Evolutionary conservation across 257 asterid species (phyloP), one percentile per base, ranked within the genome.

Genomic region (Solanum medicagineum): DNA sequence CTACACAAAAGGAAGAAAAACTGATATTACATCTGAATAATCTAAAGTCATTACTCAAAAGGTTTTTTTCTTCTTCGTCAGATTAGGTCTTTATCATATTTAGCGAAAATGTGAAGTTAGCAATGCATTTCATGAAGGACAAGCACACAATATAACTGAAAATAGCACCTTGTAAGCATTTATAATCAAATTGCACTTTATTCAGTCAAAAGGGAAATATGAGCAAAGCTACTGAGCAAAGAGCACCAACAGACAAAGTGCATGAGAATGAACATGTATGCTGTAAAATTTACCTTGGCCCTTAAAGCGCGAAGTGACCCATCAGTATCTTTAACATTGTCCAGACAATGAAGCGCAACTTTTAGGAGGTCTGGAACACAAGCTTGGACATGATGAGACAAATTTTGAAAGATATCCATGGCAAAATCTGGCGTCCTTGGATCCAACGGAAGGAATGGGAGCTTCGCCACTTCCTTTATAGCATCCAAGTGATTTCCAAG

Each of bases 371-470:
- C 93, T 0, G 99, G 98, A 57, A 95, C 98, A 85, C 98, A 96
- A 86, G 94, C 94, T 91, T 95, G 98, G 68, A 97, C 98, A 17
- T 94, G 93, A 68, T 90, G 93, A 3, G 98, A 96, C 70, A 96
- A 69, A 83, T 87, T 95, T 19, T 94, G 87, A 88, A 92, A 93
- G 59, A 85, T 92, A 77, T 92, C 95, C 3, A 88, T 57, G 42
- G 94, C 87, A 14, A 85, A 74, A 88, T 94, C 95, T 11, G 98
- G 84, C 69, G 95, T 85, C 83, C 98, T 91, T 9, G 98, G 96
- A 87, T 94, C 97, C 86, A 95, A 91, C 47, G 99, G 98, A 74
- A 97, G 98, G 89, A 97, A 97, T n/a, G 98, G 94, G 83, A 97
- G 94, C 86, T 89, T 94, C 40, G 99, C 96, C 56, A 97, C 91